Base-by-base conservation (phyloP, 176 grass and related monocot genomes). In the Chloris gayana region DNA sequence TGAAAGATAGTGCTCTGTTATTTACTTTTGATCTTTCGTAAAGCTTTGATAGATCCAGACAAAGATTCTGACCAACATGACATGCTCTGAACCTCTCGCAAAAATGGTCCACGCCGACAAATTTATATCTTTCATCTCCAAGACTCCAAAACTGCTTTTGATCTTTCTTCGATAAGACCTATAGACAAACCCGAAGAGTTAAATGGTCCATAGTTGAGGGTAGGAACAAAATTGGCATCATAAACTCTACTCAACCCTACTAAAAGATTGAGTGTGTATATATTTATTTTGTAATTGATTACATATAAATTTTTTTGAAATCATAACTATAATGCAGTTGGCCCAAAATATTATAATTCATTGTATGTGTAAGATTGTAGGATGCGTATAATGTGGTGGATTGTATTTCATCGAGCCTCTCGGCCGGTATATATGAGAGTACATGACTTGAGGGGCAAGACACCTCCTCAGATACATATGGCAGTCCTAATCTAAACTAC, bases 141-240 rank as follows among this genome's bases (percentile, higher is more conserved):
- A 4, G 70, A 34, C 37, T 80, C 94, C 90, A 97, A 59, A 91
- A 93, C 38, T 91, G 91, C 14, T 77, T 39, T 74, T 97, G 94
- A 76, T 97, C 91, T 33, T 93, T 97, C 51, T 72, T 89, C 2
- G 94, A 97, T 24, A 91, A 34, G 14, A 97, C 86, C 91, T 97
- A 69, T 33, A 67, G 21, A 41, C 34, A 87, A 37, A 9, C 19
- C 10, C 29, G 34, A 73, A 14, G 12, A 74, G 49, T 22, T 37
- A 67, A 68, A 68, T 25, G 9, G 37, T 68, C 2, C 9, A 22
- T 13, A 68, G 4, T 6, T 68, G 9, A 39, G 35, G 10, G 0
- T 24, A 24, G 15, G 7, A 67, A 39, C 18, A 15, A 35, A 37
- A 0, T 37, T 22, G 11, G 64, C 8, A 66, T 37, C 32, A 37